phyloP scores from a whole-genome alignment of 2,329 filamentous ascomycete genomes.

The Aspergillus fructus region DNA sequence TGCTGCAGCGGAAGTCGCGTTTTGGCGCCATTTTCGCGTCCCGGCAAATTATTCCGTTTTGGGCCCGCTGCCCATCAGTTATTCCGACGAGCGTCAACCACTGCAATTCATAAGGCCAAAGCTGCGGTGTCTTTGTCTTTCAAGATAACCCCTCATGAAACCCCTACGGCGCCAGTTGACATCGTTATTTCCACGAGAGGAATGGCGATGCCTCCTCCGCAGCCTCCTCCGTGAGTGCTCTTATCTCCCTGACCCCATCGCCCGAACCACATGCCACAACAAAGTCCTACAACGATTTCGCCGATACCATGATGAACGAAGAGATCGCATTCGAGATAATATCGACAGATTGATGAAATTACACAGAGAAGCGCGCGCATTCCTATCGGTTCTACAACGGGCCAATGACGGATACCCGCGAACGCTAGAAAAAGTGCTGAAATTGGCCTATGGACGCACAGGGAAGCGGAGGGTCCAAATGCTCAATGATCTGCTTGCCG shows the following conservation, averaged over 20 bases:
- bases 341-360: constrained; percentile 20
- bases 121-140: background rate
- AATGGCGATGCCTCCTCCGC: constrained; percentile 52
- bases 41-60: constrained; percentile 19
- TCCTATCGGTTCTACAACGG: constrained; percentile 46
- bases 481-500: constrained; percentile 35
- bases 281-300: constrained; percentile 52
- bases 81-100: background rate
- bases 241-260: constrained; percentile 60
- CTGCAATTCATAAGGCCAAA: background rate
- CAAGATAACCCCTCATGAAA: background rate
- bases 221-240: constrained; percentile 58
- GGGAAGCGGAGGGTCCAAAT: constrained; percentile 54
- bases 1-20: constrained; percentile 19
- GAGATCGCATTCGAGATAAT: constrained; percentile 17
- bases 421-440: constrained; percentile 53
- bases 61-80: background rate
- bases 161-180: background rate
- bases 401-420: constrained; percentile 57
- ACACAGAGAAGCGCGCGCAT: constrained; percentile 31
- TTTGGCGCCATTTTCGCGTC: constrained; percentile 23
- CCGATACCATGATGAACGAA: constrained; percentile 28
- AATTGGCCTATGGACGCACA: constrained; percentile 57
- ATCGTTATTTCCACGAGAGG: constrained; percentile 8
- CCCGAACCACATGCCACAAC: constrained; percentile 50